A percentile compares a stretch with the other conserved stretches of the same genome.
Evolutionary conservation across 148 eudicot species (phyloP).

Genomic region (Nyssa sinensis): DNA sequence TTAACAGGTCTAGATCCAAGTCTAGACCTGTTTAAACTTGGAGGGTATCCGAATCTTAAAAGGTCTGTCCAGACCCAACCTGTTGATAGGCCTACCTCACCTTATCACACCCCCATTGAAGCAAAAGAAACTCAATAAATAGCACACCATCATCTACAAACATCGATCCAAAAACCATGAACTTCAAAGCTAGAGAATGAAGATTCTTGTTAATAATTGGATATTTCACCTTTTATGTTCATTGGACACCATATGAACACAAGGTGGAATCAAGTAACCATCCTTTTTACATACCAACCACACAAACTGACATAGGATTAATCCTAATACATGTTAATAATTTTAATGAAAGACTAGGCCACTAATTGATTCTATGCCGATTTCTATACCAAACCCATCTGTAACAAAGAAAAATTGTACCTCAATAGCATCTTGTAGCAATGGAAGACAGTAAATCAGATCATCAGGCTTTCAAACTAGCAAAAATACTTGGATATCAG

Average conservation of each 20-base stretch:
- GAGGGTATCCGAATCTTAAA: too few species aligned
- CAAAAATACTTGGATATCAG: slow-evolving; percentile 7
- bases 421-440: neutral
- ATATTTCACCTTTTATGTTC: neutral
- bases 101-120: too few species aligned
- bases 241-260: neutral
- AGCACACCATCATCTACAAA: neutral
- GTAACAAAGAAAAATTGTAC: slow-evolving; percentile 9
- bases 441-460: neutral
- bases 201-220: neutral
- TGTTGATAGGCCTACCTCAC: too few species aligned
- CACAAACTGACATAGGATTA: neutral
- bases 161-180: neutral
- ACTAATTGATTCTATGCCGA: slow-evolving; percentile 12
- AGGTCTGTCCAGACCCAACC: too few species aligned
- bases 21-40: too few species aligned
- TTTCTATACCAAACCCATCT: slow-evolving; percentile 23
- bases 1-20: too few species aligned
- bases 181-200: neutral
- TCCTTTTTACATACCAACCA: slow-evolving; percentile 13
- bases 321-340: neutral
- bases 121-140: too few species aligned
- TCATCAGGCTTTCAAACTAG: slow-evolving; percentile 11
- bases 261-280: slow-evolving; percentile 10
- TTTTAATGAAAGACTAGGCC: too few species aligned